Evolutionary conservation across 495 filamentous ascomycete species (phyloP).

Genomic region (Neurospora sp.): DNA sequence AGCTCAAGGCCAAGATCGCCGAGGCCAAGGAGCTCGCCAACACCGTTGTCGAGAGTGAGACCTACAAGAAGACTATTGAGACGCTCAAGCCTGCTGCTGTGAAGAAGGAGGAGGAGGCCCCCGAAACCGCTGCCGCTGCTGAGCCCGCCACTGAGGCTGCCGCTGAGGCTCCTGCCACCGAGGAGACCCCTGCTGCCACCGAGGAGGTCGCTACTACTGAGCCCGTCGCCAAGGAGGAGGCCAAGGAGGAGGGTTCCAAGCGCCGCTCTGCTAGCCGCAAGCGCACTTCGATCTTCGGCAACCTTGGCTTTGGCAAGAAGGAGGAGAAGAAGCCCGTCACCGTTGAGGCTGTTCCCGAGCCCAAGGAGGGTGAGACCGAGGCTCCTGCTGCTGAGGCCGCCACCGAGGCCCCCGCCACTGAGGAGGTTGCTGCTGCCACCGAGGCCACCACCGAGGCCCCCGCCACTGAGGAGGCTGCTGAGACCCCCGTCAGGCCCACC

Average conservation of each 20-base stretch:
- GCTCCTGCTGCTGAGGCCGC: conserved; percentile 17
- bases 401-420: conserved; percentile 19
- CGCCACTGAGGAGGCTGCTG: conserved; percentile 26
- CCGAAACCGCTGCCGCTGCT: conserved; percentile 12
- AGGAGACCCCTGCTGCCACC: conserved; percentile 25
- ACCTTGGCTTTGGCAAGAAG: conserved; percentile 51
- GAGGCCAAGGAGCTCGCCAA: conserved; percentile 69
- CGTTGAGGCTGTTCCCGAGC: conserved; percentile 36
- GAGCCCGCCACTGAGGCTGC: conserved; percentile 19
- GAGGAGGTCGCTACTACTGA: conserved; percentile 36
- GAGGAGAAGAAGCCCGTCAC: conserved; percentile 49
- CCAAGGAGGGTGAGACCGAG: conserved; percentile 30
- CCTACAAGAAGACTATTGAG: conserved; percentile 69
- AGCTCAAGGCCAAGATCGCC: conserved; percentile 61
- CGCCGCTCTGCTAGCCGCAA: conserved; percentile 78
- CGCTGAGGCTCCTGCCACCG: conserved; percentile 22
- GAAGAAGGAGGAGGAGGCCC: conserved; percentile 35
- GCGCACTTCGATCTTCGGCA: conserved; percentile 73
- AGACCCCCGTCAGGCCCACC: conserved; percentile 13
- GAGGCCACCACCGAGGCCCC: conserved; percentile 20
- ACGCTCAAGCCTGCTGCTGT: conserved; percentile 52
- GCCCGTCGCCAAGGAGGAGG: conserved; percentile 25
- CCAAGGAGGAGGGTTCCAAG: conserved; percentile 42
- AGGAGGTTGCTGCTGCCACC: conserved; percentile 14
- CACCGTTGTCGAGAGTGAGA: conserved; percentile 56